phyloP scores from a whole-genome alignment of 768 basidiomycete genomes.

The Pleurotus tuoliensis region DNA sequence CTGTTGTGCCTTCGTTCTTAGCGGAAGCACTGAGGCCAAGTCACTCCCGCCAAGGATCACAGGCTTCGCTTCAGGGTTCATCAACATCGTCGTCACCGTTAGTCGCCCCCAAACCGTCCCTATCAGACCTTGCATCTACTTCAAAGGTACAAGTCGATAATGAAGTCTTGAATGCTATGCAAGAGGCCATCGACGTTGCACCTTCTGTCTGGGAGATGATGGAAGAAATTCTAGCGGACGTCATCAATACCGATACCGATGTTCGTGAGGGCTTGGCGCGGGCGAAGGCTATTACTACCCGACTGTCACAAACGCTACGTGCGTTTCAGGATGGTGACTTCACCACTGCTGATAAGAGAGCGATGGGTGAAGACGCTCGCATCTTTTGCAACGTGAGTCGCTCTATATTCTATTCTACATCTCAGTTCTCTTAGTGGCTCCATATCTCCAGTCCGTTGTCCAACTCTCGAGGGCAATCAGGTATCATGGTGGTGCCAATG shows the following conservation, averaged over 20 bases:
- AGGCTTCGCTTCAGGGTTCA: conserved; percentile 31
- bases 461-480: conserved; percentile 74
- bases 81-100: conserved; percentile 34
- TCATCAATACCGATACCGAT: conserved; percentile 36
- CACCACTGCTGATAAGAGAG: conserved; percentile 48
- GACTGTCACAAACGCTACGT: conserved; percentile 55
- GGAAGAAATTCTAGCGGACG: conserved; percentile 57
- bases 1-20: conserved; percentile 26
- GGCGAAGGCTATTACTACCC: conserved; percentile 63
- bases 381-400: conserved; percentile 71
- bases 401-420: neutral
- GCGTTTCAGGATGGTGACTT: conserved; percentile 52
- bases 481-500: conserved; percentile 54
- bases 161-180: conserved; percentile 76
- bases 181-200: conserved; percentile 73
- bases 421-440: neutral
- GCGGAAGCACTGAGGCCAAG: conserved; percentile 12
- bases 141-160: conserved; percentile 71
- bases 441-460: conserved; percentile 56
- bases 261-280: conserved; percentile 51
- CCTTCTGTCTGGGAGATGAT: conserved; percentile 81
- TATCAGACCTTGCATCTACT: conserved; percentile 45
- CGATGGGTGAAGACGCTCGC: conserved; percentile 74
- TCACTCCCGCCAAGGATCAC: conserved; percentile 39
- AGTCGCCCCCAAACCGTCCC: conserved; percentile 30